A percentile compares a stretch with the other conserved stretches of the same genome.
phyloP scores from a whole-genome alignment of 139 green algal genomes.

The Chlorella vulgaris region DNA sequence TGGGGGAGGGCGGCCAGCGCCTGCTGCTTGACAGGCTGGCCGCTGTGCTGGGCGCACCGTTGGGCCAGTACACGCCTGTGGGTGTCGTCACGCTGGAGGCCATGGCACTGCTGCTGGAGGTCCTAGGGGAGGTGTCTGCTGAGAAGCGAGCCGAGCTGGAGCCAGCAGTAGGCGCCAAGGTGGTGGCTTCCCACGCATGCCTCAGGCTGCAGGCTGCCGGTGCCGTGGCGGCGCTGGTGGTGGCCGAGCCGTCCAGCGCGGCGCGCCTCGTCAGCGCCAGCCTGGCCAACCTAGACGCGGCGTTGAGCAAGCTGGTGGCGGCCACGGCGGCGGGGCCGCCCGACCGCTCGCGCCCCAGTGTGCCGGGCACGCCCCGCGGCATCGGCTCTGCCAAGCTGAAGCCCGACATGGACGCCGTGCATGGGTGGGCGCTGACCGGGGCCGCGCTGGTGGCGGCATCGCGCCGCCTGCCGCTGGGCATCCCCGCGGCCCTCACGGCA shows the following conservation, averaged over 20 bases:
- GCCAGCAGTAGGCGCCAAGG: conserved; percentile 50
- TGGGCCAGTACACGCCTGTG: conserved; percentile 45
- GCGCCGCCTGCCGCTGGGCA: conserved; percentile 61
- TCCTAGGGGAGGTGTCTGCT: conserved; percentile 73
- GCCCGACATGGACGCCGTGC: conserved; percentile 62
- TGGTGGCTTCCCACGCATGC: conserved; percentile 26
- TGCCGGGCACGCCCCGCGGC: conserved; percentile 23
- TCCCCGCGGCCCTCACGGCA: conserved; percentile 59
- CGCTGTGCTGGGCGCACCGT: conserved; percentile 41
- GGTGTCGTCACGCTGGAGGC: conserved; percentile 69
- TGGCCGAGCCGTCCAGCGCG: conserved; percentile 60
- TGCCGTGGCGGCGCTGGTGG: conserved; percentile 66
- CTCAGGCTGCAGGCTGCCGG: conserved; percentile 67
- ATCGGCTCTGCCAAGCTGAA: conserved; percentile 42
- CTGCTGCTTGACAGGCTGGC: conserved; percentile 66
- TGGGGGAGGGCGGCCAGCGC: conserved; percentile 71
- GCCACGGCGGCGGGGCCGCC: conserved; percentile 31
- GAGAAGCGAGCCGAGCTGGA: conserved; percentile 53
- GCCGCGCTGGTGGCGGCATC: conserved; percentile 68
- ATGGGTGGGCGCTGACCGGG: conserved; percentile 66
- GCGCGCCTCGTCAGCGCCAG: conserved; percentile 46
- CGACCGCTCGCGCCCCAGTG: conserved; percentile 33
- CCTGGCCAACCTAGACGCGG: conserved; percentile 43
- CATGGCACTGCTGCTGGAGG: conserved; percentile 71
- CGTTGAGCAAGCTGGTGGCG: conserved; percentile 37